Evolutionary conservation across 805 yeast species (phyloP).

Genomic region (Maudiozyma bulderi): DNA sequence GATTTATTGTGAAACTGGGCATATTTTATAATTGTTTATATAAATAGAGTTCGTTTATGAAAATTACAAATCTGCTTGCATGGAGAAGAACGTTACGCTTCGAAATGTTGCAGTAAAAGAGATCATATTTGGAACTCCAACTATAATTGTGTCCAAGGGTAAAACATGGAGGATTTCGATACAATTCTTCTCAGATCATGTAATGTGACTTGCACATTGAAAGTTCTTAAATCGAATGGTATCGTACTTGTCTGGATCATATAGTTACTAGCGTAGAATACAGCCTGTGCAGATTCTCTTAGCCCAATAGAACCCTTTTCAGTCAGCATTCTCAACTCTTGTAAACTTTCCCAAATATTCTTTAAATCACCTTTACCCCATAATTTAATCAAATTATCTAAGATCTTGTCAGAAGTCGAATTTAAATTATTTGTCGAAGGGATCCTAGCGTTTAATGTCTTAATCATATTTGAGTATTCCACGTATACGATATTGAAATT

Average conservation of each 20-base stretch:
- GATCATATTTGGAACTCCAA: neutral
- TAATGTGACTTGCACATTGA: slow-evolving; percentile 42
- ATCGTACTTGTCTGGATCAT: slow-evolving; percentile 31
- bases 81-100: no score
- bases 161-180: slow-evolving; percentile 24
- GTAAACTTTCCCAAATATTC: slow-evolving; percentile 67
- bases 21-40: no score
- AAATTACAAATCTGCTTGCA: no score
- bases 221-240: slow-evolving; percentile 38
- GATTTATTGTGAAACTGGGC: no score
- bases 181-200: slow-evolving; percentile 37
- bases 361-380: slow-evolving; percentile 56
- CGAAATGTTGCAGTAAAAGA: no score
- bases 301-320: slow-evolving; percentile 37
- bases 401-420: slow-evolving; percentile 19
- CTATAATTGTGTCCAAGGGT: slow-evolving; percentile 28
- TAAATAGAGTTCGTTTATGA: no score
- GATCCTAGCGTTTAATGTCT: slow-evolving; percentile 32
- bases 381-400: slow-evolving; percentile 36
- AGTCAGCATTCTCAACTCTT: slow-evolving; percentile 43
- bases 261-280: slow-evolving; percentile 32
- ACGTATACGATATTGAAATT: slow-evolving; percentile 70
- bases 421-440: slow-evolving; percentile 26
- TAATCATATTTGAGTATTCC: slow-evolving; percentile 57
- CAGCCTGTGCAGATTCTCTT: slow-evolving; percentile 32